Conservation (phyloP, 2,329 filamentous ascomycete genomes). For the Coleophoma eucalyptorum region DNA sequence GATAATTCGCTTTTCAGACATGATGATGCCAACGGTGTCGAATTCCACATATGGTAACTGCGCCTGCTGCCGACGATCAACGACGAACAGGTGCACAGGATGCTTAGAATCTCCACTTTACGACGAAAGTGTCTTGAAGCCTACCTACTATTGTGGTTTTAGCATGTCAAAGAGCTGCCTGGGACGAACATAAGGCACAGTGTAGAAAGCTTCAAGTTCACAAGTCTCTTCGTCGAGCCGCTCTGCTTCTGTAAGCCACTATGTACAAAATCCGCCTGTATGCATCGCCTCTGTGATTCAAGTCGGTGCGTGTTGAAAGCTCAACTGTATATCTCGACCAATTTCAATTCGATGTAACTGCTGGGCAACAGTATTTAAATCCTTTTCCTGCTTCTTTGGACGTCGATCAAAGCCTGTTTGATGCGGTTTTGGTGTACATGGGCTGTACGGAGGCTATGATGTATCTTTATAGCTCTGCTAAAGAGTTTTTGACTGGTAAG, state of each 20-base stretch:
- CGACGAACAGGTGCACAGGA: too few species aligned
- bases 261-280: not conserved
- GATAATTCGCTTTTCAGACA: too few species aligned
- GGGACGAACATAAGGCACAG: conserved; percentile 4
- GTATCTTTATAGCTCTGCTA: too few species aligned
- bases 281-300: conserved; percentile 1
- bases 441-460: too few species aligned
- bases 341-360: conserved; percentile 1
- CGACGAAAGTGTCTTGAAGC: conserved; percentile 2
- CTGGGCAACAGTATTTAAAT: too few species aligned
- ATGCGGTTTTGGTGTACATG: too few species aligned
- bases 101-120: conserved; percentile 6
- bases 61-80: too few species aligned
- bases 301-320: conserved; percentile 1
- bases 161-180: conserved; percentile 5
- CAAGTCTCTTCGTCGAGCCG: conserved; percentile 1
- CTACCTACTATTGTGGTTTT: conserved; percentile 5
- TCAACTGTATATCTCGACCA: conserved; percentile 1
- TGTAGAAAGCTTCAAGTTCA: conserved; percentile 8
- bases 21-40: too few species aligned
- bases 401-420: too few species aligned
- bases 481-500: too few species aligned
- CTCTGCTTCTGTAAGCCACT: conserved; percentile 1
- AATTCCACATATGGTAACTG: too few species aligned
- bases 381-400: too few species aligned